Evolutionary conservation across 2,329 filamentous ascomycete species (phyloP), one percentile per base, ranked within the genome.

Genomic region (Penicillium nordicum): DNA sequence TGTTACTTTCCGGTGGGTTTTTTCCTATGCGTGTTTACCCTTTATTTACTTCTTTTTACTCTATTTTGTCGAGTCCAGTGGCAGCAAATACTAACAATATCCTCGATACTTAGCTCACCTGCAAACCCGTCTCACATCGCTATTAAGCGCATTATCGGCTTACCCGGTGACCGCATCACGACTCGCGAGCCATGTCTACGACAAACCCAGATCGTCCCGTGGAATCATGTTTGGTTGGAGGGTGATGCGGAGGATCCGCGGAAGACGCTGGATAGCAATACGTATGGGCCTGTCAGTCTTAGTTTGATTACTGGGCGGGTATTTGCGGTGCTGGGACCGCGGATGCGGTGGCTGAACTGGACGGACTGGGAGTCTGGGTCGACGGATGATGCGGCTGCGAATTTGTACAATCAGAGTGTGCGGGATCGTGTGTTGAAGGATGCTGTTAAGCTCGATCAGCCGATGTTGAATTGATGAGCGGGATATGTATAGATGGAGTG

Each of bases 171-270:
- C 69, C 78, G 84, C 1, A 84, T 97, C 30, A 80, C 78, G 53
- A 88, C 89, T 40, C 80, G 83, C 55, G 73, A 78, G 51, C 86
- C 85, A 18, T 88, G 85, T 69, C 80, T 84, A 78, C 69, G 67
- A 18, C 62, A 62, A 14, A 74, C 80, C 40, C 74, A 78, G 46
- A 81, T 82, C 60, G 84, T 99, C 23, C 93, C 92, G 5, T 82
- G 82, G 60, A 91, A 91, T 18, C 92, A 97, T 77, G 82, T 97
- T 29, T 99, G 94, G 94, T 85, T 99, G 1, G 93, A 97, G 72
- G 94, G 94, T 1, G 94, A 99, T 70, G 91, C 88, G 12, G 68
- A 66, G 29, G 83, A 83, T 66, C 83, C 84, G 65, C 81, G 83
- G 49, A 83, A 84, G 66, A 90, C 85, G 53, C 73, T 87, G 57